Evolutionary conservation across 352 stramenopile genomes (phyloP).

Genomic region (Phytophthora macrochlamydospora): DNA sequence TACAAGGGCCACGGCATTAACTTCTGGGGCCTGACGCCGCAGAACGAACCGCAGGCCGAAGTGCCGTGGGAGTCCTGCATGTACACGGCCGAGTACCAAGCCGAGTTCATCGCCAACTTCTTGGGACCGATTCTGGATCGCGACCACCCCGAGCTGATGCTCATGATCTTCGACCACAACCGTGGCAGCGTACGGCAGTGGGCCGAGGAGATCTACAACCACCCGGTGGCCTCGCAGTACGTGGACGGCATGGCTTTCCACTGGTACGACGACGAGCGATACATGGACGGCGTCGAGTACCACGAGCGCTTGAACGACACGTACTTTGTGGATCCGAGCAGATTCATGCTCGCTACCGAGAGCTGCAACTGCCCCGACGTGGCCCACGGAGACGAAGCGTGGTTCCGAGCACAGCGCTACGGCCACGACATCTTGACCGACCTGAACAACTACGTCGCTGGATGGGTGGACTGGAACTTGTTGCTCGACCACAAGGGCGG

Average conservation of each 20-base stretch:
- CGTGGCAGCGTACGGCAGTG: conserved; percentile 79
- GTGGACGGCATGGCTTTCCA: conserved; percentile 93
- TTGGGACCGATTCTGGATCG: conserved; percentile 77
- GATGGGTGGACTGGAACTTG: conserved; percentile 95
- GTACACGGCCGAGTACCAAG: conserved; percentile 60
- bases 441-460: conserved; percentile 86
- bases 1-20: conserved; percentile 85
- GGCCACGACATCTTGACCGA: conserved; percentile 92
- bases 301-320: conserved; percentile 83
- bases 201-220: conserved; percentile 71
- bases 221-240: conserved; percentile 67
- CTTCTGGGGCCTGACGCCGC: conserved; percentile 90
- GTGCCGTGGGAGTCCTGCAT: conserved; percentile 75
- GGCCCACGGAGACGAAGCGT: conserved; percentile 59
- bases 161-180: conserved; percentile 94
- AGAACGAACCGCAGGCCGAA: conserved; percentile 89
- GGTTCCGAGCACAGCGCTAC: conserved; percentile 88
- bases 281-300: conserved; percentile 81
- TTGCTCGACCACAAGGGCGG: conserved; percentile 87
- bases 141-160: conserved; percentile 75
- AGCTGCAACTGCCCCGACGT: conserved; percentile 82
- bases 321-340: conserved; percentile 65
- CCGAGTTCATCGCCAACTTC: conserved; percentile 76
- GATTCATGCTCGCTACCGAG: conserved; percentile 79
- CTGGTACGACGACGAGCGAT: conserved; percentile 79